Evolutionary conservation across 129 eudicot species (phyloP).

Genomic region (Scalesia atractyloides): DNA sequence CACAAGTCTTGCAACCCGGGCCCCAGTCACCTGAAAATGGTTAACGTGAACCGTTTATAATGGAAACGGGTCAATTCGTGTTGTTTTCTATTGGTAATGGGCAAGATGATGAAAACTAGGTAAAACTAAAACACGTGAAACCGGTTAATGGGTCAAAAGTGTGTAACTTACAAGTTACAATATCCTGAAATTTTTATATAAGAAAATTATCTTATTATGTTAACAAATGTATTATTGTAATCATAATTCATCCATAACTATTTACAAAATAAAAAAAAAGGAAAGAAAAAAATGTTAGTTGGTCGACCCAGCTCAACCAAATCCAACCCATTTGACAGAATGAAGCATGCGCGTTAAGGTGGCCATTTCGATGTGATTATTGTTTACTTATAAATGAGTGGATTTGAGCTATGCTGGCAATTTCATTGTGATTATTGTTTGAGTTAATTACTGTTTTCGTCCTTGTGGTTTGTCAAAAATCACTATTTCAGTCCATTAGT

Average conservation of each 20-base stretch:
- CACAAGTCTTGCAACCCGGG: constrained; percentile 59
- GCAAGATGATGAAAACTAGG: too few species aligned
- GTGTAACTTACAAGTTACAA: too few species aligned
- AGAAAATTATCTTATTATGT: background rate
- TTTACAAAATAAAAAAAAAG: too few species aligned
- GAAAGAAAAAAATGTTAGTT: background rate
- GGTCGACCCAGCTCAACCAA: background rate
- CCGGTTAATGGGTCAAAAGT: too few species aligned
- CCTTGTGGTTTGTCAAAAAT: too few species aligned
- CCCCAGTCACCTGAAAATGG: constrained; percentile 62
- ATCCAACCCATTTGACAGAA: background rate
- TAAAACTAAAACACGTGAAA: too few species aligned
- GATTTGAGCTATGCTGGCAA: too few species aligned
- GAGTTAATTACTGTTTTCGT: too few species aligned
- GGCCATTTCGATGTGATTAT: background rate
- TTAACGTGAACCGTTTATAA: background rate
- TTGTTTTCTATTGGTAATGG: background rate
- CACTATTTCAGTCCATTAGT: too few species aligned
- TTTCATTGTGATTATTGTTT: too few species aligned
- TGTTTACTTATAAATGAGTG: background rate
- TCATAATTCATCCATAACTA: background rate
- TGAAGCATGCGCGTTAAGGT: background rate
- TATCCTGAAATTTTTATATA: too few species aligned
- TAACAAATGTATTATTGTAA: background rate
- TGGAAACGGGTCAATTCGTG: background rate